phyloP scores from a whole-genome alignment of 805 yeast genomes.

The Barnettozyma salicaria region DNA sequence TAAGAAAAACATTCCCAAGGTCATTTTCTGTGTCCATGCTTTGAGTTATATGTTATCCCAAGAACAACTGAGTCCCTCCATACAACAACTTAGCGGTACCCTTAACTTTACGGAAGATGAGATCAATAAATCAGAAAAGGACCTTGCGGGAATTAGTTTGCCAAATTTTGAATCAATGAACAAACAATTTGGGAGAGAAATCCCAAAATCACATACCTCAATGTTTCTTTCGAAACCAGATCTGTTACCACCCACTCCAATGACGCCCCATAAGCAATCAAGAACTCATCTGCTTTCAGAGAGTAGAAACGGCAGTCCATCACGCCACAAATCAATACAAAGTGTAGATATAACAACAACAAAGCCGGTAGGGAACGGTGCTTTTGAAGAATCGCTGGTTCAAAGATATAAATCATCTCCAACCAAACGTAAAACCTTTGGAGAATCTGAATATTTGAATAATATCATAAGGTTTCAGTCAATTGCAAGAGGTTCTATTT shows the following conservation, averaged over 20 bases:
- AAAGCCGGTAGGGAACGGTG: neutral
- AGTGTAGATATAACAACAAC: no score
- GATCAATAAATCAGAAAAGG: conserved; percentile 55
- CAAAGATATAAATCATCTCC: conserved; percentile 21
- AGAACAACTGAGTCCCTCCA: conserved; percentile 48
- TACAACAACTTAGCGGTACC: conserved; percentile 57
- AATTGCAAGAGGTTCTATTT: conserved; percentile 59
- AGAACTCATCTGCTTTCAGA: neutral
- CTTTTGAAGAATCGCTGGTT: conserved; percentile 8
- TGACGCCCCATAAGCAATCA: neutral
- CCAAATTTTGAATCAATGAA: conserved; percentile 69
- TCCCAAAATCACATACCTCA: conserved; percentile 10
- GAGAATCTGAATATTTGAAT: conserved; percentile 19
- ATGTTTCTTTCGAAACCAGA: conserved; percentile 6
- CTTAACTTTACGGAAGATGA: conserved; percentile 64
- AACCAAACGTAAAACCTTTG: conserved; percentile 15
- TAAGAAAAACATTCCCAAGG: conserved; percentile 86
- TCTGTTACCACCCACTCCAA: conserved; percentile 2
- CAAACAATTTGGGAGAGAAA: conserved; percentile 33
- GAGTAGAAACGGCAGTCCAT: neutral
- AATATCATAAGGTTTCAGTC: conserved; percentile 56
- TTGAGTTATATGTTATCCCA: conserved; percentile 64
- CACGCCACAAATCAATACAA: no score
- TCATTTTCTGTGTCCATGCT: conserved; percentile 89
- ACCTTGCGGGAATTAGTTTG: conserved; percentile 59